Base-by-base conservation (phyloP, 495 filamentous ascomycete genomes). In the Penicillium dipodomyicola region DNA sequence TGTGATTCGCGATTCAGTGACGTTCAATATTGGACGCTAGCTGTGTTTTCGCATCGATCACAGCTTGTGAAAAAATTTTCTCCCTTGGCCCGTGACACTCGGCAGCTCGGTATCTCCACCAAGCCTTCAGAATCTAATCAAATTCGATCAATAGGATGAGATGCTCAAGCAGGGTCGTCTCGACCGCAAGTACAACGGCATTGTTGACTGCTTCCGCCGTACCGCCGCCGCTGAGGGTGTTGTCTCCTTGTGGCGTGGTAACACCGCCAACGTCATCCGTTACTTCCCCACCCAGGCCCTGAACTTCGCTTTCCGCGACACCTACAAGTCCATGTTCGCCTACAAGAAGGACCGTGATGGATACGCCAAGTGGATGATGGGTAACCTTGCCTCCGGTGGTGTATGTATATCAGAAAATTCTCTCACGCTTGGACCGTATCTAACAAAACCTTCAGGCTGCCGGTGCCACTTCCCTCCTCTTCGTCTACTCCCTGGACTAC, bases 201-300 rank as follows among this genome's bases (percentile, higher is more conserved):
- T 98, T 75, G 69, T 49, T 43, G 95, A 98, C 74, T 97, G 94
- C 85, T 98, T 98, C 86, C 73, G 76, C 56, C 89, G 94, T 76
- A 97, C 95, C 64, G 84, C 82, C 63, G 82, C 82, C 66, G 78
- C 87, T 57, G 94, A 98, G 82, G 82, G 81, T 77, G 70, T 85
- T 60, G 84, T 91, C 69, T 89, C 94, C 52, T 83, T 98, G 65
- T 98, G 94, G 94, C 84, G 94, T 85, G 94, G 94, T 80, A 98
- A 98, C 88, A 98, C 94, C 71, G 94, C 94, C 89, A 98, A 98
- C 87, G 94, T 98, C 79, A 96, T 98, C 83, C 95, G 94, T 87
- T 98, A 98, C 85, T 98, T 98, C 90, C 94, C 94, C 63, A 98
- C 94, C 72, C 94, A 98, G 86, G 94, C 94, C 63, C 82, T 98